Conservation (phyloP, 805 yeast genomes). For the Yamadazyma insecticola region DNA sequence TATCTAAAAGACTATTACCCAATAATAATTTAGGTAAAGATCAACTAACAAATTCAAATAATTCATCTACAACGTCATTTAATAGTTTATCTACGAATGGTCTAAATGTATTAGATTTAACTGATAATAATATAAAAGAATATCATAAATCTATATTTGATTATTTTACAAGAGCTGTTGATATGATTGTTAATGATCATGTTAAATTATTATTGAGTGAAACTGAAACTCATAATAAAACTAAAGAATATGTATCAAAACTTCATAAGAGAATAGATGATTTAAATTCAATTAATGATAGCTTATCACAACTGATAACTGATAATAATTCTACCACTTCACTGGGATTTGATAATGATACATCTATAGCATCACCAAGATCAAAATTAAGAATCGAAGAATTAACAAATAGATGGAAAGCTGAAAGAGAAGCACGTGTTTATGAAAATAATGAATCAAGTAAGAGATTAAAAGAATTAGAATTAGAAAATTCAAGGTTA, state of each 20-base stretch:
- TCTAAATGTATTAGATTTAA: constrained; percentile 9
- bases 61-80: constrained; percentile 6
- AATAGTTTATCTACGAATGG: constrained; percentile 11
- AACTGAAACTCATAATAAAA: constrained; percentile 17
- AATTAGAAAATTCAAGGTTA: constrained; percentile 47
- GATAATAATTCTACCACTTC: constrained; percentile 10
- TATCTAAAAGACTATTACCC: constrained; percentile 6
- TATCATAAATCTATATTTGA: constrained; percentile 44
- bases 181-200: constrained; percentile 55
- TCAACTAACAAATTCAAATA: constrained; percentile 5
- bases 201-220: constrained; percentile 36
- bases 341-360: constrained; percentile 5
- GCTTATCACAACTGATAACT: constrained; percentile 8
- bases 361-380: constrained; percentile 6
- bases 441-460: constrained; percentile 57
- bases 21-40: no score
- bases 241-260: constrained; percentile 18
- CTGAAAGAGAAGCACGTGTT: constrained; percentile 65
- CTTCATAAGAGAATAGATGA: constrained; percentile 24
- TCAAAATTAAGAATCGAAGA: constrained; percentile 52
- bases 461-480: constrained; percentile 47
- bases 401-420: constrained; percentile 59
- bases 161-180: constrained; percentile 58
- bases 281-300: constrained; percentile 18
- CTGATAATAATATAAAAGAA: constrained; percentile 21